phyloP scores from a whole-genome alignment of 805 yeast species.

The Huiozyma sinensis region DNA sequence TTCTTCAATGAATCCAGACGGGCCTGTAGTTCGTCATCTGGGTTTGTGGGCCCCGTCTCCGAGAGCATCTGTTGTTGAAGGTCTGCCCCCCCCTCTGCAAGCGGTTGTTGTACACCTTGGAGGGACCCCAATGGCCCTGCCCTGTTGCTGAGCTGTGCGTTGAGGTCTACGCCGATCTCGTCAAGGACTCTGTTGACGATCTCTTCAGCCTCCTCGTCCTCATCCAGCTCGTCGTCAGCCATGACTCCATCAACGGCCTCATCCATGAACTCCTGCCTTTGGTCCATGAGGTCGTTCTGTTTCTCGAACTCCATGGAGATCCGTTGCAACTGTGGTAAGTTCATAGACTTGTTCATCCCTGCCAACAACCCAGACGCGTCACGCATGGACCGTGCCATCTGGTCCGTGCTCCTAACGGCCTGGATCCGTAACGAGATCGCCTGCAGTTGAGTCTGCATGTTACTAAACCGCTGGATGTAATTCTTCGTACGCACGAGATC shows the following conservation, averaged over 20 bases:
- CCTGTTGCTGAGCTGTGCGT: constrained; percentile 33
- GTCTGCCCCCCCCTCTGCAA: constrained; percentile 31
- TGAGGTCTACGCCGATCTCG: constrained; percentile 86
- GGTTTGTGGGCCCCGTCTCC: constrained; percentile 17
- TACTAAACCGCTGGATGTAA: constrained; percentile 75
- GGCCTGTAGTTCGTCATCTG: constrained; percentile 82
- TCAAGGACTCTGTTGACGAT: constrained; percentile 86
- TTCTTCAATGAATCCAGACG: constrained; percentile 74
- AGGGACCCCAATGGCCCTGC: constrained; percentile 34
- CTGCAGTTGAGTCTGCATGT: constrained; percentile 90
- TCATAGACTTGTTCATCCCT: constrained; percentile 85
- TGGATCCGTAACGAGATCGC: constrained; percentile 89
- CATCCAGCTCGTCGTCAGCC: constrained; percentile 82
- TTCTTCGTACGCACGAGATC: constrained; percentile 82
- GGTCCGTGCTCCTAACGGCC: constrained; percentile 83
- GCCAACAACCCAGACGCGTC: constrained; percentile 81
- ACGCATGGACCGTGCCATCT: constrained; percentile 89
- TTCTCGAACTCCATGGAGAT: constrained; percentile 93
- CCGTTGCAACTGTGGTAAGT: constrained; percentile 75
- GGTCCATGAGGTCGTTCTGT: constrained; percentile 95
- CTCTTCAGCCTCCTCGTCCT: constrained; percentile 84
- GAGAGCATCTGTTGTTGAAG: constrained; percentile 1
- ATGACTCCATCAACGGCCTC: constrained; percentile 95
- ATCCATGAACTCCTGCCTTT: constrained; percentile 97
- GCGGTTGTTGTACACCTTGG: constrained; percentile 15